Percentiles rank a stretch among this genome's conserved stretches.
These are phyloP conservation scores for Colletotrichum salicis DNA, from an alignment of 2,329 filamentous ascomycete genomes.

Conservation along the genomic window DNA sequence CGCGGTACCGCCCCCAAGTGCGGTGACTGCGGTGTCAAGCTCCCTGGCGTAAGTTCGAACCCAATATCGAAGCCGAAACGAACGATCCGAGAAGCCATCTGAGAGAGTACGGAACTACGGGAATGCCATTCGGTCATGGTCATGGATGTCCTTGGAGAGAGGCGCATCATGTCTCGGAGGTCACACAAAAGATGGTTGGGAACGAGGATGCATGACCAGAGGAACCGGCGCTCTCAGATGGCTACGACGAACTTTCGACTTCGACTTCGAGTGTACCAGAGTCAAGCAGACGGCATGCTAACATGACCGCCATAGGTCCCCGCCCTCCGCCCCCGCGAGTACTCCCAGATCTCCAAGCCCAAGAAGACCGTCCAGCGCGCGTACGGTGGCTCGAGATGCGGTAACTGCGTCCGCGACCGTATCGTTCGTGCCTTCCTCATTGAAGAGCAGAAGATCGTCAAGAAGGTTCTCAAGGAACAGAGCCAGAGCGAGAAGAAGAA, in stretches of 20 bases:
- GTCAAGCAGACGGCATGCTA: background rate
- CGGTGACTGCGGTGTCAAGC: constrained; percentile 98
- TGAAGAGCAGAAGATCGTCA: constrained; percentile 99
- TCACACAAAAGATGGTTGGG: background rate
- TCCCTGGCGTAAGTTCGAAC: constrained; percentile 86
- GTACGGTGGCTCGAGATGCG: constrained; percentile 98
- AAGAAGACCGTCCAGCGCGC: constrained; percentile 99
- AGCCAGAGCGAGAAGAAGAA: constrained; percentile 77
- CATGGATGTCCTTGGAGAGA: background rate
- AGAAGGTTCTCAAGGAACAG: constrained; percentile 99
- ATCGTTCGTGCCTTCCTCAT: constrained; percentile 99
- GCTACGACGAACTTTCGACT: background rate
- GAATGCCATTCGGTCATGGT: background rate
- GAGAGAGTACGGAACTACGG: constrained; percentile 10
- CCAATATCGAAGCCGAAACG: constrained; percentile 16
- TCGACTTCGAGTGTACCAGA: background rate
- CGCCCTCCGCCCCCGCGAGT: constrained; percentile 97
- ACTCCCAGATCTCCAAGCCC: constrained; percentile 95
- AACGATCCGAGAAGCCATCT: constrained; percentile 16
- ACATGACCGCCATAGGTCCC: constrained; percentile 71
- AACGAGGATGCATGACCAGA: background rate
- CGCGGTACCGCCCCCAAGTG: constrained; percentile 98
- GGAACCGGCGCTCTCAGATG: constrained; percentile 20
- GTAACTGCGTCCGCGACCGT: constrained; percentile 97
- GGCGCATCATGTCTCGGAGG: background rate